Percentiles rank a stretch among this genome's conserved stretches.
phyloP scores from a whole-genome alignment of 768 basidiomycete species.

The Lentinula sp. region DNA sequence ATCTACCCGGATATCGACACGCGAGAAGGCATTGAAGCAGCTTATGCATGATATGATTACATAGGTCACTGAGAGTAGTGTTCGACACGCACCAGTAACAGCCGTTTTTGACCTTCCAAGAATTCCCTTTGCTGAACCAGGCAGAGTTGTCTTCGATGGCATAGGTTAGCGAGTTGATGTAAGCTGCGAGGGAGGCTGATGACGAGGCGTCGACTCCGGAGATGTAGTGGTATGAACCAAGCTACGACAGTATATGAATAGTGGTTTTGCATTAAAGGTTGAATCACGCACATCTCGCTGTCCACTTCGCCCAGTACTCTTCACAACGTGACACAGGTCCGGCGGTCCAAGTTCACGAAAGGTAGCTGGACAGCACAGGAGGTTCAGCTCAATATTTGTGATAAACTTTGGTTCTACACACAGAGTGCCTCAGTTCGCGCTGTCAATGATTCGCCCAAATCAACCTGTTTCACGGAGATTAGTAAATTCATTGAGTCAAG shows the following conservation, averaged over 20 bases:
- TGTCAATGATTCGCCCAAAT: slow-evolving; percentile 83
- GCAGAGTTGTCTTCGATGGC: slow-evolving; percentile 84
- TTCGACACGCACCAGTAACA: slow-evolving; percentile 71
- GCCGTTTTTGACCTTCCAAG: slow-evolving; percentile 90
- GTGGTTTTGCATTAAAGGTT: slow-evolving; percentile 2
- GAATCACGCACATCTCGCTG: slow-evolving; percentile 72
- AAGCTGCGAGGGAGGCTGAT: slow-evolving; percentile 94
- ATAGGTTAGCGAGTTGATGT: slow-evolving; percentile 98
- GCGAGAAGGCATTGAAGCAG: slow-evolving; percentile 97
- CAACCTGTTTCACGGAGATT: slow-evolving; percentile 45
- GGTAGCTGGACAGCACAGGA: slow-evolving; percentile 49
- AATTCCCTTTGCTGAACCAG: slow-evolving; percentile 83
- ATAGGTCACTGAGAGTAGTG: neutral
- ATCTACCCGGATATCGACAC: slow-evolving; percentile 94
- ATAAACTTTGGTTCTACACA: slow-evolving; percentile 30
- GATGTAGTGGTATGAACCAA: slow-evolving; percentile 95
- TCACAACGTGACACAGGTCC: slow-evolving; percentile 93
- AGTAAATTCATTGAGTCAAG: neutral
- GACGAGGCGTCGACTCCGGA: slow-evolving; percentile 99
- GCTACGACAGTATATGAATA: slow-evolving; percentile 33
- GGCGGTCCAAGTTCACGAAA: slow-evolving; percentile 98
- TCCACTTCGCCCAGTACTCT: slow-evolving; percentile 78
- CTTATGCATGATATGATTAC: slow-evolving; percentile 26
- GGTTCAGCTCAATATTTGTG: slow-evolving; percentile 9
- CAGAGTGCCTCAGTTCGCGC: slow-evolving; percentile 90